These are phyloP conservation scores for Astrephomene gubernaculifera DNA, from an alignment of 139 green algal genomes.

Conservation along the genomic window DNA sequence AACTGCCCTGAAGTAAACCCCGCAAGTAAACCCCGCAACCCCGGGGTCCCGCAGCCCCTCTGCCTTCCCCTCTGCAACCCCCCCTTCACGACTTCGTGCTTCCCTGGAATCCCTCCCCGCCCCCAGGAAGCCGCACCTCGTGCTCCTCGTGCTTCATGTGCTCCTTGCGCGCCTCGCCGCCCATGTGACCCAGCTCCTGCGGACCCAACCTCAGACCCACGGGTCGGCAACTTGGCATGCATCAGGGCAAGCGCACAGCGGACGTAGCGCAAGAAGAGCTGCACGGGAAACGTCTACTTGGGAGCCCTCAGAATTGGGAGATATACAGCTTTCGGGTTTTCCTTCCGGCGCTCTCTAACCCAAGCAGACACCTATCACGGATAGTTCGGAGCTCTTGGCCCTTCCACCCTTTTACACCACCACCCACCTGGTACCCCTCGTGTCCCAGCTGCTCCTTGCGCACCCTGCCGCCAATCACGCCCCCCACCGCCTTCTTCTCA, in stretches of 20 bases:
- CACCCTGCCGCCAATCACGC: conserved; percentile 16
- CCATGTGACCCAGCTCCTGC: conserved; percentile 38
- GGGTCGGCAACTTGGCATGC: too few relatives aligned
- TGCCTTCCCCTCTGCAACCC: neutral
- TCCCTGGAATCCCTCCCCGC: too few relatives aligned
- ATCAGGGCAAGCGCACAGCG: too few relatives aligned
- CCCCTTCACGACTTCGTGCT: neutral
- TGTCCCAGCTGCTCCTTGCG: conserved; percentile 25
- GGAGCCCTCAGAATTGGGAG: too few relatives aligned
- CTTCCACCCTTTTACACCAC: too few relatives aligned
- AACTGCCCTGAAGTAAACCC: neutral
- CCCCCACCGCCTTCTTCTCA: conserved; percentile 41
- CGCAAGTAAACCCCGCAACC: neutral
- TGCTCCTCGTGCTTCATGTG: conserved; percentile 39
- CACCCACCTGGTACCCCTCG: conserved; percentile 33
- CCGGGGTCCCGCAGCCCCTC: neutral
- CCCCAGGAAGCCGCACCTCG: conserved; percentile 7
- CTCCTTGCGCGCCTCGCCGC: conserved; percentile 32
- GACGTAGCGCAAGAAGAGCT: too few relatives aligned
- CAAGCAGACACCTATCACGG: too few relatives aligned
- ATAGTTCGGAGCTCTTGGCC: too few relatives aligned
- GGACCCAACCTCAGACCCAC: too few relatives aligned
- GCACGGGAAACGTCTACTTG: too few relatives aligned
- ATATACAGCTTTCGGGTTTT: too few relatives aligned
- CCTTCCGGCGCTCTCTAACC: too few relatives aligned